Base-by-base conservation (phyloP, 2,329 filamentous ascomycete genomes). In the Dissoconium aciculare region DNA sequence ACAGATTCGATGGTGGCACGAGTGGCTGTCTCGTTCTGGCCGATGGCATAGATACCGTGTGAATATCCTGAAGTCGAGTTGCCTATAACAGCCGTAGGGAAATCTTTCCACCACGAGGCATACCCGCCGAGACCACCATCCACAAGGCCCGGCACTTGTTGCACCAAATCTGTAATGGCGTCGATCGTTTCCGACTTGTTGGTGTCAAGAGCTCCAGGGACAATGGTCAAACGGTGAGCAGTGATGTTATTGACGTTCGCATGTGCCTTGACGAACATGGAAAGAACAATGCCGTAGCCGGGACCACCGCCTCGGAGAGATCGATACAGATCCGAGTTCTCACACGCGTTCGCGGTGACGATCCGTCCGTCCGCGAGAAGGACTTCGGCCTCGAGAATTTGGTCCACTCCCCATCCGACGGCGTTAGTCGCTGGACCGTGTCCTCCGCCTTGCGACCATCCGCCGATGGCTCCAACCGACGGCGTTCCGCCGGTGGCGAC, bases 281-380 rank as follows among this genome's bases (percentile, higher is more conserved):
- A 36, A 11, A 41, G 26, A 5, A 44, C 47, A 6, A 48, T 35
- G 14, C 44, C 46, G 30, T 47, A 48, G 48, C 62, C 68, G 12
- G 30, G 32, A 6, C 70, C 69, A 8, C 46, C 45, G 6, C 68
- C 70, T 30, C 65, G 63, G 4, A 73, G 58, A 0, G 63, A 66
- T 35, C 55, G 56, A 49, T 57, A 71, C 5, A 74, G 51, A 33
- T 71, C 67, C 0, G 57, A 37, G 36, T 71, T 51, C 5, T 51
- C 44, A 2, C 44, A 45, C 3, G 47, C 43, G 11, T 58, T 63
- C 2, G 43, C 42, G 12, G 40, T 45, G 3, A 49, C 36, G 10
- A 44, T 27, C 5, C 27, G 28, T 19, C 45, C 46, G 16, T 45
- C 33, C n/a, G 46, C 39, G 5, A 44, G 33, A 2, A 46, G 36